A percentile compares a stretch with the other conserved stretches of the same genome.
Evolutionary conservation across 2,329 filamentous ascomycete genomes (phyloP).

Genomic region (Aspergillus aculeatinus): DNA sequence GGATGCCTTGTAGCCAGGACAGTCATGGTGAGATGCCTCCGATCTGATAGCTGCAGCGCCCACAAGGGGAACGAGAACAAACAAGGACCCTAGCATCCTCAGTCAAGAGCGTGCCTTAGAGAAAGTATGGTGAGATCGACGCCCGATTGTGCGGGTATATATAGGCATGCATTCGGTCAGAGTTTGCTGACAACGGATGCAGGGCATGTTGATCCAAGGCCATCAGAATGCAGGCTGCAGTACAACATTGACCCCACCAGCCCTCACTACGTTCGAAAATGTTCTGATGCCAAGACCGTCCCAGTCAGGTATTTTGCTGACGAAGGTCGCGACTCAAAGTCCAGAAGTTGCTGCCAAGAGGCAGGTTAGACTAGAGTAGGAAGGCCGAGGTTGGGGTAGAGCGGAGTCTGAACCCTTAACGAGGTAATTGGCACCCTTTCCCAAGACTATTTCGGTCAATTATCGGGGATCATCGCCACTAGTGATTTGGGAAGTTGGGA

Average conservation of each 20-base stretch:
- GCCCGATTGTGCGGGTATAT: background rate
- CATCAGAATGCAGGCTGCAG: constrained; percentile 1
- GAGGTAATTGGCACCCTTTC: constrained; percentile 3
- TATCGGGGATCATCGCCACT: constrained; percentile 19
- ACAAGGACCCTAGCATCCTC: constrained; percentile 28
- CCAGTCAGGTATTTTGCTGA: constrained; percentile 13
- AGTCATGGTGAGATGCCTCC: constrained; percentile 20
- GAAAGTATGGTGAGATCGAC: background rate
- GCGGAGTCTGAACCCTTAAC: background rate
- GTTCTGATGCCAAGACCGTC: background rate
- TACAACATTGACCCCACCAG: constrained; percentile 7
- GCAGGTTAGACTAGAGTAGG: background rate
- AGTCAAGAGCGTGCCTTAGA: background rate
- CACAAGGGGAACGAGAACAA: constrained; percentile 29
- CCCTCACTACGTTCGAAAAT: constrained; percentile 3
- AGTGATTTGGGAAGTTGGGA: background rate
- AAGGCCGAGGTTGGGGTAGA: background rate
- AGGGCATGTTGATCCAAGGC: background rate
- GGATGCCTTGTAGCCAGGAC: constrained; percentile 40
- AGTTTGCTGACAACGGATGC: constrained; percentile 2
- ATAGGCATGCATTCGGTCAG: constrained; percentile 9
- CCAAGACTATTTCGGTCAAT: constrained; percentile 15
- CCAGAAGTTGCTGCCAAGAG: background rate
- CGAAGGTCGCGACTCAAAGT: background rate
- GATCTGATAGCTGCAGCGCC: constrained; percentile 28